Conservation (phyloP, 345 rosid species). For the Reutealis trisperma region DNA sequence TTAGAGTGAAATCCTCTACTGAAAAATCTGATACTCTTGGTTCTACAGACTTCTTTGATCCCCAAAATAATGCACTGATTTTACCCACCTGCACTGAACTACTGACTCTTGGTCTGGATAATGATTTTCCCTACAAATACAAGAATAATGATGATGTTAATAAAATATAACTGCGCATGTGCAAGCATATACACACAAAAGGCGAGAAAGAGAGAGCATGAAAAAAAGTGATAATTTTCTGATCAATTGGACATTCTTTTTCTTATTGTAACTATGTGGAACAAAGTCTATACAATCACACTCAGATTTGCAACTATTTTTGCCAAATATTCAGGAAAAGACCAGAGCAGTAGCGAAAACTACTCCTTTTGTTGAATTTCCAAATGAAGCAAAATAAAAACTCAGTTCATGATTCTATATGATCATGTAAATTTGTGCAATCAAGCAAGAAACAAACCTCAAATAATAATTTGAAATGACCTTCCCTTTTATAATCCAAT, state of each 20-base stretch:
- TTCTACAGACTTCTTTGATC: slow-evolving; percentile 56
- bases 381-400: not conserved
- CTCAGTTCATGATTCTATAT: too few species aligned
- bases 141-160: not conserved
- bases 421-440: not conserved
- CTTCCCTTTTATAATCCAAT: not conserved
- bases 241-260: not conserved
- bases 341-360: not conserved
- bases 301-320: not conserved
- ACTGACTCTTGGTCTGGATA: slow-evolving; percentile 19
- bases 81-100: slow-evolving; percentile 30
- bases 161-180: not conserved
- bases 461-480: not conserved
- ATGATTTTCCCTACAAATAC: slow-evolving; percentile 46
- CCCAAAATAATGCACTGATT: slow-evolving; percentile 75
- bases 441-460: not conserved
- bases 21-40: slow-evolving; percentile 49
- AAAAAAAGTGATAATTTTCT: not conserved
- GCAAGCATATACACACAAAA: not conserved
- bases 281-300: not conserved
- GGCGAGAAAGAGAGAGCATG: not conserved
- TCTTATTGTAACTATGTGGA: not conserved
- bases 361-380: too few species aligned
- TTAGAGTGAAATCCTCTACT: slow-evolving; percentile 51
- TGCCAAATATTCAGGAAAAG: not conserved